Base-by-base conservation (phyloP, 2,329 filamentous ascomycete genomes). In the Byssothecium circinans region DNA sequence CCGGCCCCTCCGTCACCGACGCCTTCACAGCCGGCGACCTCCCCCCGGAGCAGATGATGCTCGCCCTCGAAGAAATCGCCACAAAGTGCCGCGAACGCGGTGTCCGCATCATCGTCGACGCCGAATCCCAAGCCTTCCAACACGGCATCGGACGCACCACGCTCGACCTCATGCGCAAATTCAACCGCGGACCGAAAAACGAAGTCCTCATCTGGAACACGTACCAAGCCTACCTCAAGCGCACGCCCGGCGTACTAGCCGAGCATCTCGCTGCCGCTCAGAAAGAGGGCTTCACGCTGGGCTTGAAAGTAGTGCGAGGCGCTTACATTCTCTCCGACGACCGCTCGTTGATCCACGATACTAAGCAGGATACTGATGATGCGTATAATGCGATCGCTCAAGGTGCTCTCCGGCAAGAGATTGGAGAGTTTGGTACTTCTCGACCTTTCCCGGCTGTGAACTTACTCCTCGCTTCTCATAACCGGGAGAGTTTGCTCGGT, bases 391-490 rank as follows among this genome's bases (percentile, higher is more conserved):
- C 50, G 75, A 32, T 83, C 89, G 52, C 80, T 82, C 2, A 81
- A 81, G 47, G 81, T 79, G 62, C 59, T 8, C 54, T 68, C 7
- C 56, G 57, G n/a, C 62, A 59, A 25, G 58, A 65, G 6, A 56
- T 65, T 3, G 58, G 57, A 12, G 44, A 51, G 7, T 67, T 61
- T 18, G 34, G 42, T 2, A 41, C 47, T 11, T 47, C 58, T 12
- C 56, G 52, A 11, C 62, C 56, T 0, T 66, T 79, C 50, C 70
- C 71, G 0, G 65, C 74, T 14, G 68, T 81, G 30, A 74, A 79
- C 44, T 70, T 95, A 15, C 83, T 95, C 17, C 77, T 96, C 10
- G 91, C 90, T 2, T 87, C 86, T 2, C 91, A 96, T 73, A 96
- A 96, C 63, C 81, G 82, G 42, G 81, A 81, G 22, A 89, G 87